Conservation (phyloP, 106 monocot species). For the Narthecium ossifragum region DNA sequence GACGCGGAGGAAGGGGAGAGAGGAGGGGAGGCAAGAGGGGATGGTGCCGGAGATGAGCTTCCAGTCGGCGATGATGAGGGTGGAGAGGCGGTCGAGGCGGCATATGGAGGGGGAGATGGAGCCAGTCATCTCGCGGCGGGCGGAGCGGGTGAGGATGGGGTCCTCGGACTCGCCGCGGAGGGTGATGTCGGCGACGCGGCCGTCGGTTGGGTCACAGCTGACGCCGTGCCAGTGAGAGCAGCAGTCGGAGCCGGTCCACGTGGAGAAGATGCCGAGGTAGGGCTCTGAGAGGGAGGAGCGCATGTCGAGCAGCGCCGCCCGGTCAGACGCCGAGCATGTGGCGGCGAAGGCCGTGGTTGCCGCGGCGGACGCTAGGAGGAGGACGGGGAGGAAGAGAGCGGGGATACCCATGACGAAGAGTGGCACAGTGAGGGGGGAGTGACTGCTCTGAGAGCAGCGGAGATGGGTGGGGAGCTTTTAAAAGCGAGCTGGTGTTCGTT, state of each 20-base stretch:
- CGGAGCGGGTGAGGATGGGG: constrained; percentile 33
- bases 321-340: constrained; percentile 18
- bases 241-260: constrained; percentile 51
- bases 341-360: constrained; percentile 4
- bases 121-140: constrained; percentile 68
- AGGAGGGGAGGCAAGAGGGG: constrained; percentile 54
- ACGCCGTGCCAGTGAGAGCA: constrained; percentile 82
- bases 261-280: constrained; percentile 49
- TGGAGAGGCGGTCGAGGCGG: constrained; percentile 44
- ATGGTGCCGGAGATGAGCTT: constrained; percentile 66
- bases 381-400: constrained; percentile 16
- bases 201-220: constrained; percentile 52
- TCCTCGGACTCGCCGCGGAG: constrained; percentile 50
- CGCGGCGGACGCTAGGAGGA: constrained; percentile 6
- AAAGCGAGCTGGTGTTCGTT: too few species aligned
- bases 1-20: constrained; percentile 51
- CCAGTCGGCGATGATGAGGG: constrained; percentile 83
- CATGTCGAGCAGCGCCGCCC: constrained; percentile 36
- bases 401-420: constrained; percentile 2
- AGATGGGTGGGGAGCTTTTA: too few species aligned
- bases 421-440: background rate
- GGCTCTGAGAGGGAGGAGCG: constrained; percentile 37
- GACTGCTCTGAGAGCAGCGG: background rate
- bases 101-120: constrained; percentile 50
- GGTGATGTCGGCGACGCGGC: constrained; percentile 41